Evolutionary conservation across 2,329 filamentous ascomycete genomes (phyloP), one percentile per base, ranked within the genome.

Genomic region (Alternaria viburni): DNA sequence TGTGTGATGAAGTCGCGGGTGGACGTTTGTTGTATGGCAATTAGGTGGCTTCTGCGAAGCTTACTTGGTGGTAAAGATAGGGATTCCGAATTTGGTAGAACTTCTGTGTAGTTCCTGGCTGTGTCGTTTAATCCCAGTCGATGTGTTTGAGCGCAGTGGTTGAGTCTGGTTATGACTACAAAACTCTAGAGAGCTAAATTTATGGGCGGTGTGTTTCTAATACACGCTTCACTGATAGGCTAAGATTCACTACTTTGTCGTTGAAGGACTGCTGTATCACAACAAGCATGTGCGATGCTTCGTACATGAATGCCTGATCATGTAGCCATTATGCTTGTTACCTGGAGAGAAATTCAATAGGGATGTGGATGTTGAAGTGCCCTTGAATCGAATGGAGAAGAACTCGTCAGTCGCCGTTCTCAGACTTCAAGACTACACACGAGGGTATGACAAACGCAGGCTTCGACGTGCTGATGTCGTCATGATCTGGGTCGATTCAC

Each of bases 311-410:
- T 1, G 9, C 1, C 2, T 17, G n/a, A 11, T 17, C 15, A 1
- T 17, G 5, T 2, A 1, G n/a, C 2, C 36, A 11, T 41, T 17
- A 41, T 41, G 36, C 12, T 41, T 7, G 7, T 15, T 12, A 5
- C 13, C 3, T 3, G 5, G 7, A 6, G 1, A 23, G 17, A 1
- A n/a, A 51, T n/a, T 23, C 5, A 50, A 4, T 12, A 1, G 1
- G 11, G 1, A 28, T 12, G 0, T n/a, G 2, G 45, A 47, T 15
- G 1, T 28, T 19, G 46, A 47, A 46, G 21, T 19, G 23, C 21
- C 1, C 21, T n/a, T n/a, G 15, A 11, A 30, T 0, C 1, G n/a
- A 25, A 50, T 13, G 3, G 0, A 26, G 11, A 23, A 41, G 4
- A 1, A 11, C 9, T 5, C 3, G n/a, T 5, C 4, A 41, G 19